These are phyloP conservation scores for Chrysoporthe austroafricana DNA, from an alignment of 2,329 filamentous ascomycete genomes.

Conservation along the genomic window DNA sequence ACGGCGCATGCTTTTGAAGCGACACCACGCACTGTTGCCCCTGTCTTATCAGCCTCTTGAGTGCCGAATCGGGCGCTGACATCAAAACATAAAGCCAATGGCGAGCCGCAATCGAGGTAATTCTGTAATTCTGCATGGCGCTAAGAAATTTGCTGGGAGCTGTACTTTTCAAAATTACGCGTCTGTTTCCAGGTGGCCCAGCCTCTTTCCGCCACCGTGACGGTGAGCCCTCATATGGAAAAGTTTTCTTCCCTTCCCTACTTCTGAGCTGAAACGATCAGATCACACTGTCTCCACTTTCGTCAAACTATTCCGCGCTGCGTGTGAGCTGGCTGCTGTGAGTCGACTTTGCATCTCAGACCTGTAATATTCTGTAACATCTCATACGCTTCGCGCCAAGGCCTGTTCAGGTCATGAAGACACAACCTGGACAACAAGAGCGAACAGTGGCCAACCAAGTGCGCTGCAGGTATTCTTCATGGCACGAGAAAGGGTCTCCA, in stretches of 20 bases:
- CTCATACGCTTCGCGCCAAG: not conserved
- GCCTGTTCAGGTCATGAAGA: not conserved
- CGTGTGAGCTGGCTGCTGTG: not conserved
- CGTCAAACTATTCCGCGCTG: not conserved
- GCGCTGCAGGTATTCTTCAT: not conserved
- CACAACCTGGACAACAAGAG: not conserved
- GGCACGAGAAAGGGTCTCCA: not conserved
- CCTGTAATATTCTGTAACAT: not conserved
- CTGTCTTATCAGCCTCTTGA: not conserved
- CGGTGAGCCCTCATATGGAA: not conserved
- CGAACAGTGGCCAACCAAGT: not conserved
- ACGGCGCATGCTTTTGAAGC: not conserved
- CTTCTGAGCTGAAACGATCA: not conserved
- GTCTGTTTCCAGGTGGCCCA: not conserved
- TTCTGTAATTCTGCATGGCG: not conserved
- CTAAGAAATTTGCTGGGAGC: not conserved
- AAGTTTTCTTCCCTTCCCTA: no score
- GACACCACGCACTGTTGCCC: not conserved
- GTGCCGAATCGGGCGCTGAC: not conserved
- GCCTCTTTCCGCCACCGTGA: slow-evolving; percentile 14
- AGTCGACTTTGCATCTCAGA: not conserved
- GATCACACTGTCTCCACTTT: not conserved
- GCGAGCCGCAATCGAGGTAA: not conserved
- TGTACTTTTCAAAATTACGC: not conserved
- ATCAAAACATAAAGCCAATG: not conserved